Percentiles rank a stretch among this genome's conserved stretches.
Conservation (phyloP, 2,329 filamentous ascomycete genomes). For the Fusarium sp. region DNA sequence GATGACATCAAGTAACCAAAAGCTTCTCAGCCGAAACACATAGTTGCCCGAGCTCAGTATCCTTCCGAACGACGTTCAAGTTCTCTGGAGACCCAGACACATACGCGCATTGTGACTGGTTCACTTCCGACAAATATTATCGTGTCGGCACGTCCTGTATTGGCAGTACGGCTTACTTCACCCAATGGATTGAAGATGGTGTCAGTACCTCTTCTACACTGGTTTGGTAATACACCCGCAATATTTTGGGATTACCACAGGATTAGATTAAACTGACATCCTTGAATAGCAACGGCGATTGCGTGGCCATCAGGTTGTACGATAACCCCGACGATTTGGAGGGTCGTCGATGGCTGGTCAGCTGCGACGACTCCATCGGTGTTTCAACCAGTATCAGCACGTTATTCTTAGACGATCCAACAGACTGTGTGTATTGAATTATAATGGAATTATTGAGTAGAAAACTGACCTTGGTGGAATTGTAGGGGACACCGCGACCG, state of each 20-base stretch:
- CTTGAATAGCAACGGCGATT: neutral
- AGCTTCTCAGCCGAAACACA: neutral
- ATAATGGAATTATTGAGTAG: rapidly evolving
- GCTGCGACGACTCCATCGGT: neutral
- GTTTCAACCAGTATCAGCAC: neutral
- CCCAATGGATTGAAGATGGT: neutral
- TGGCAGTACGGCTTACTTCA: neutral
- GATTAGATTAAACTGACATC: no score
- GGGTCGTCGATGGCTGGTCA: neutral
- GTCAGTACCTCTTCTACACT: neutral
- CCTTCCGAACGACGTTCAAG: neutral
- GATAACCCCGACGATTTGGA: rapidly evolving
- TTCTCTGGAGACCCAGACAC: neutral
- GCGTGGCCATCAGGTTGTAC: neutral
- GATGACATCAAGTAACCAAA: neutral
- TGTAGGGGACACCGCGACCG: neutral
- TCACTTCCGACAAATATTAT: neutral
- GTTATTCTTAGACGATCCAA: neutral
- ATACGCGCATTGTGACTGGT: neutral
- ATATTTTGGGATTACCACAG: no score
- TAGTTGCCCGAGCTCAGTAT: neutral
- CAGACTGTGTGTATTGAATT: rapidly evolving
- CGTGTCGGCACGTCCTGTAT: neutral
- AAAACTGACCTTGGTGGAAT: rapidly evolving
- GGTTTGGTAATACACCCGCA: neutral